A percentile compares a stretch with the other conserved stretches of the same genome.
Conservation (phyloP, 75 land plant species). For the Gnetum montanum region DNA sequence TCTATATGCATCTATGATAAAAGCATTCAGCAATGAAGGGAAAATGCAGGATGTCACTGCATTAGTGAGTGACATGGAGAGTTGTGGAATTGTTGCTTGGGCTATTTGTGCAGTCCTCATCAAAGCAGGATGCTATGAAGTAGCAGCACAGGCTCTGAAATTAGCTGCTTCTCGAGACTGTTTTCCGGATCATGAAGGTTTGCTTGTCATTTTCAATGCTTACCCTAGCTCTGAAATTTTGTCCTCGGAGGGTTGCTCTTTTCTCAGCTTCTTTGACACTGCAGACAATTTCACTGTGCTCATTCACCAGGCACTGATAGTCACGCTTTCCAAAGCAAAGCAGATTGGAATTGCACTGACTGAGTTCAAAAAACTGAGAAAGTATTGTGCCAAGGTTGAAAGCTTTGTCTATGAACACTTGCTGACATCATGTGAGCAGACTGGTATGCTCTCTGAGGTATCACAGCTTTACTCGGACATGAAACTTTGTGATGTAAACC, state of each 20-base stretch:
- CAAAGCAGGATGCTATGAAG: slow-evolving; percentile 42
- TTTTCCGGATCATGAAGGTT: slow-evolving; percentile 21
- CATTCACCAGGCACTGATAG: slow-evolving; percentile 32
- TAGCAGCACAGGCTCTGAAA: slow-evolving; percentile 45
- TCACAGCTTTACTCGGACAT: slow-evolving; percentile 58
- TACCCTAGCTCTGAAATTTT: slow-evolving; percentile 32
- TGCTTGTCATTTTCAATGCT: slow-evolving; percentile 35
- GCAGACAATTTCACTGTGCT: slow-evolving; percentile 7
- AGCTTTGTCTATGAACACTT: slow-evolving; percentile 36
- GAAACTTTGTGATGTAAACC: slow-evolving; percentile 39
- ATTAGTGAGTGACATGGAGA: slow-evolving; percentile 38
- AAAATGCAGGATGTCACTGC: slow-evolving; percentile 27
- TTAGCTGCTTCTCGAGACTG: slow-evolving; percentile 27
- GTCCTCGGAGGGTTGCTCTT: slow-evolving; percentile 26
- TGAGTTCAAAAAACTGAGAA: slow-evolving; percentile 30
- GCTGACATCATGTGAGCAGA: slow-evolving; percentile 36
- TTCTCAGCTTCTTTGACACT: slow-evolving; percentile 32
- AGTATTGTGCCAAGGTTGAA: neutral
- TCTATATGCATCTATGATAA: slow-evolving; percentile 35
- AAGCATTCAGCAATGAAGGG: slow-evolving; percentile 20
- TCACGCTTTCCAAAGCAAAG: slow-evolving; percentile 38
- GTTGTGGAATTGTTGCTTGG: slow-evolving; percentile 20
- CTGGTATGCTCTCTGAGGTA: slow-evolving; percentile 35
- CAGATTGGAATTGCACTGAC: slow-evolving; percentile 47
- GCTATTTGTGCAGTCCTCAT: slow-evolving; percentile 34